A percentile compares a stretch with the other conserved stretches of the same genome.
These are phyloP conservation scores for Cladosporium halotolerans DNA, from an alignment of 2,329 filamentous ascomycete genomes.

Conservation along the genomic window DNA sequence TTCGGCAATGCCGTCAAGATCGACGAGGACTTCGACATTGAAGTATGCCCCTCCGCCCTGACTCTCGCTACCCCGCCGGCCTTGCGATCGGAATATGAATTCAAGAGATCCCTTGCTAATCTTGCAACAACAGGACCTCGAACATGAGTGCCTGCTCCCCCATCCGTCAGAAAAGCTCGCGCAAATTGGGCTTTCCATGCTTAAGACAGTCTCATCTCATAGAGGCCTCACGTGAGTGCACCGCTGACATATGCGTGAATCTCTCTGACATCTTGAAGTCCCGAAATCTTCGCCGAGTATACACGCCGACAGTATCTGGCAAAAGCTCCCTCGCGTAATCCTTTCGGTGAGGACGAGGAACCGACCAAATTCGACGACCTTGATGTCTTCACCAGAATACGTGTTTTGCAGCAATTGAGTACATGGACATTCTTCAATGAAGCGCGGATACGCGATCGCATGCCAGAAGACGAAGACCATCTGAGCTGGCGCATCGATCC, in stretches of 20 bases:
- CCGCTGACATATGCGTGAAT: background rate
- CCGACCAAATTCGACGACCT: conserved; percentile 73
- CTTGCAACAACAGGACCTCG: conserved; percentile 61
- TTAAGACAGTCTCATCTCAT: conserved; percentile 92
- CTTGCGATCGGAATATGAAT: background rate
- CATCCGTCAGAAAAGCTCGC: conserved; percentile 64
- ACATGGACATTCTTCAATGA: conserved; percentile 84
- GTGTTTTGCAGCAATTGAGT: conserved; percentile 79
- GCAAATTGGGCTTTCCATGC: conserved; percentile 75
- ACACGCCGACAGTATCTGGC: conserved; percentile 78
- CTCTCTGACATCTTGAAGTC: conserved; percentile 44
- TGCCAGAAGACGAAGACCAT: conserved; percentile 67
- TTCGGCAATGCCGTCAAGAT: conserved; percentile 89
- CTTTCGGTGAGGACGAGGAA: conserved; percentile 72
- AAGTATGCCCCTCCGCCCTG: conserved; percentile 52
- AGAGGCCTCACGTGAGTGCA: conserved; percentile 75
- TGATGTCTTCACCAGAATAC: conserved; percentile 74
- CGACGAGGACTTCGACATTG: conserved; percentile 79
- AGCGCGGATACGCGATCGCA: conserved; percentile 77
- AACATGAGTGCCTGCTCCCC: conserved; percentile 79
- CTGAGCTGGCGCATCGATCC: conserved; percentile 59
- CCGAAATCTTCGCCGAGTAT: conserved; percentile 88
- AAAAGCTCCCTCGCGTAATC: conserved; percentile 74
- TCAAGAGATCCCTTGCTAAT: conserved; percentile 23
- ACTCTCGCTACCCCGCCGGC: conserved; percentile 12